phyloP scores from a whole-genome alignment of 192 early-diverging fungal genomes.

The Mortierella antarctica region DNA sequence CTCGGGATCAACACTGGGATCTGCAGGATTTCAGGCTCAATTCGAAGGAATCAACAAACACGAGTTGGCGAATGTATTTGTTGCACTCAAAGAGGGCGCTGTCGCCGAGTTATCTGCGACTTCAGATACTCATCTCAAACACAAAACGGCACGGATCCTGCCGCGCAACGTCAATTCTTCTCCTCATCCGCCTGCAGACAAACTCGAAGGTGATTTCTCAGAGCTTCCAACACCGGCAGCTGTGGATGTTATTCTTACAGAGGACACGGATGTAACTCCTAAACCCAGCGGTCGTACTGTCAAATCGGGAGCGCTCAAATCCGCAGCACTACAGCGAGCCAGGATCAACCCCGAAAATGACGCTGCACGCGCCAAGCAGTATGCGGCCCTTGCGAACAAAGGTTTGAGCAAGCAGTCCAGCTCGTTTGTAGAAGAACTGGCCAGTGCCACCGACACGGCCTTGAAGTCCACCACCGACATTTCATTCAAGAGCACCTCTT shows the following conservation, averaged over 20 bases:
- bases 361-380: slow-evolving; percentile 15
- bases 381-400: slow-evolving; percentile 18
- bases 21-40: slow-evolving; percentile 45
- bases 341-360: slow-evolving; percentile 23
- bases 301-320: background rate
- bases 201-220: slow-evolving; percentile 1
- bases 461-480: slow-evolving; percentile 29
- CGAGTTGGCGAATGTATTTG: slow-evolving; percentile 22
- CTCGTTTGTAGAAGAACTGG: slow-evolving; percentile 41
- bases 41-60: slow-evolving; percentile 38
- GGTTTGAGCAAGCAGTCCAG: slow-evolving; percentile 27
- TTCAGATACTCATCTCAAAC: background rate
- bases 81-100: slow-evolving; percentile 15
- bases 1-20: slow-evolving; percentile 48
- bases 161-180: slow-evolving; percentile 14
- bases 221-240: background rate
- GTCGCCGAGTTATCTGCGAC: slow-evolving; percentile 14
- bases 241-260: background rate
- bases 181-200: background rate
- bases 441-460: slow-evolving; percentile 31
- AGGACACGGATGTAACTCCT: slow-evolving; percentile 31
- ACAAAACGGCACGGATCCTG: slow-evolving; percentile 8
- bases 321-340: too few species aligned
- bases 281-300: background rate
- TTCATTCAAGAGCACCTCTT: slow-evolving; percentile 21